Evolutionary conservation across 1,284 basidiomycete species (phyloP).

Genomic region (Sporisorium iseilematis-ciliati): DNA sequence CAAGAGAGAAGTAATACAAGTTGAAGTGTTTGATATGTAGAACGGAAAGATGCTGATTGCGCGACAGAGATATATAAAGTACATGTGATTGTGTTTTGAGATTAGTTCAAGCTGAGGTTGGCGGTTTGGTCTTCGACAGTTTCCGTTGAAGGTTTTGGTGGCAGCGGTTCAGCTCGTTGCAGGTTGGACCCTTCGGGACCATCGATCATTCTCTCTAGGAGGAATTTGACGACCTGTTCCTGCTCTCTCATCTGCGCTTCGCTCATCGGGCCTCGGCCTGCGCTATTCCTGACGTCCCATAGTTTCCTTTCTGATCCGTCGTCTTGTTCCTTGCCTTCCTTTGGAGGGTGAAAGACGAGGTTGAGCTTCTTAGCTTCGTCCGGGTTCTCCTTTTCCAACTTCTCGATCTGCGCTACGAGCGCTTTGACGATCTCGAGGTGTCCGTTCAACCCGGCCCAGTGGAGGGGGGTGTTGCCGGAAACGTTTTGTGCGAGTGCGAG

Average conservation of each 20-base stretch:
- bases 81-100: conserved; percentile 1
- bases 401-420: conserved; percentile 60
- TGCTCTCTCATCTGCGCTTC: conserved; percentile 67
- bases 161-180: conserved; percentile 31
- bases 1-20: conserved; percentile 23
- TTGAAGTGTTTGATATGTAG: neutral
- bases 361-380: conserved; percentile 40
- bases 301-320: conserved; percentile 57
- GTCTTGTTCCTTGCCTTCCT: conserved; percentile 27
- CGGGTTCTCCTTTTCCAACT: conserved; percentile 36
- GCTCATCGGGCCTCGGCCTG: conserved; percentile 67
- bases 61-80: conserved; percentile 4
- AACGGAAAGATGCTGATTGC: neutral
- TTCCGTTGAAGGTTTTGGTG: conserved; percentile 13
- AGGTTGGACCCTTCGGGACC: conserved; percentile 33
- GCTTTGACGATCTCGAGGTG: conserved; percentile 56
- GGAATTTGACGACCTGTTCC: conserved; percentile 63
- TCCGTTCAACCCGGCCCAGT: conserved; percentile 69
- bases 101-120: conserved; percentile 29
- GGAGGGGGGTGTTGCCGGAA: conserved; percentile 67
- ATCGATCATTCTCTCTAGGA: conserved; percentile 59
- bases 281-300: conserved; percentile 67
- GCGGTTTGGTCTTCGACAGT: conserved; percentile 25
- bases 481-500: conserved; percentile 58
- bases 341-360: conserved; percentile 36